These are phyloP conservation scores for Solanum acaule DNA, from an alignment of 257 asterid species.

Conservation along the genomic window DNA sequence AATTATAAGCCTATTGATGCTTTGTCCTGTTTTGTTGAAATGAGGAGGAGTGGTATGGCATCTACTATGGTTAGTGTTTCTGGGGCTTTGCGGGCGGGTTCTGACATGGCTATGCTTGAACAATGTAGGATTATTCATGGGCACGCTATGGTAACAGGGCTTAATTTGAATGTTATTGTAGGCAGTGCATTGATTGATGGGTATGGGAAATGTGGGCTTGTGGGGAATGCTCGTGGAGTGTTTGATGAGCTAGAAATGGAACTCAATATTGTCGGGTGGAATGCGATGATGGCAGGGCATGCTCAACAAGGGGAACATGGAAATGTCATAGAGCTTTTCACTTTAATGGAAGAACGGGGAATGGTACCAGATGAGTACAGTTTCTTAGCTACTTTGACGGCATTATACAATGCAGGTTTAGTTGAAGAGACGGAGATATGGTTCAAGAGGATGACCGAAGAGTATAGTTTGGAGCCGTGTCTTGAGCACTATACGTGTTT, in stretches of 20 bases:
- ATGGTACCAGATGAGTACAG: conserved; percentile 44
- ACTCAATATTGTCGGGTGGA: conserved; percentile 43
- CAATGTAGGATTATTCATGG: conserved; percentile 64
- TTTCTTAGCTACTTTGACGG: conserved; percentile 60
- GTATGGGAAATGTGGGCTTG: conserved; percentile 74
- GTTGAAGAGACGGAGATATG: conserved; percentile 46
- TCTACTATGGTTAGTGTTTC: conserved; percentile 55
- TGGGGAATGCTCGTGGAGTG: conserved; percentile 45
- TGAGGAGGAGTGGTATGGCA: conserved; percentile 32
- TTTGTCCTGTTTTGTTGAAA: conserved; percentile 37
- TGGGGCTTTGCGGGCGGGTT: conserved; percentile 58
- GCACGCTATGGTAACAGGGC: conserved; percentile 49
- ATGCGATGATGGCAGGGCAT: conserved; percentile 68
- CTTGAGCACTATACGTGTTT: conserved; percentile 79
- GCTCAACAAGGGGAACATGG: conserved; percentile 58
- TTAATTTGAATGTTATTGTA: conserved; percentile 30
- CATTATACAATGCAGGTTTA: conserved; percentile 47
- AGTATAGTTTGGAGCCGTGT: conserved; percentile 39
- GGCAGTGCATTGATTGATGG: conserved; percentile 62
- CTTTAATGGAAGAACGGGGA: conserved; percentile 41
- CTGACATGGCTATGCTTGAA: conserved; percentile 62
- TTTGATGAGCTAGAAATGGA: conserved; percentile 35
- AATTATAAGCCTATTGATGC: conserved; percentile 46
- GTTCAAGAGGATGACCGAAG: conserved; percentile 43
- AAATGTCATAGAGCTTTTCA: conserved; percentile 26